Evolutionary conservation across 257 asterid species (phyloP).

Genomic region (Primulina tabacum): DNA sequence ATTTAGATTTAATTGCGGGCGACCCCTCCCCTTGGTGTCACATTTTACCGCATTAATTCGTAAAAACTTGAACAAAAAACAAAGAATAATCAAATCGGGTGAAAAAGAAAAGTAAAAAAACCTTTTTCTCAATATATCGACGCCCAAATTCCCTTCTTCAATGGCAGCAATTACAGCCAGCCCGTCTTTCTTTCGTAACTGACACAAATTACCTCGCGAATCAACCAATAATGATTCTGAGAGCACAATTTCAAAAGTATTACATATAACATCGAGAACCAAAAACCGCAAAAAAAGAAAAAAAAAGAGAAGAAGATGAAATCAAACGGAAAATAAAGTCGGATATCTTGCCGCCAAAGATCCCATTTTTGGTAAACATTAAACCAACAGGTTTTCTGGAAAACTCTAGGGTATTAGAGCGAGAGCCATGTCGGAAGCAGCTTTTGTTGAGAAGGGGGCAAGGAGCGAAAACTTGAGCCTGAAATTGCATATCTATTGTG

Average conservation of each 20-base stretch:
- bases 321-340: background rate
- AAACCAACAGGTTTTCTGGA: constrained; percentile 26
- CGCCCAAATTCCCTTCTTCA: constrained; percentile 30
- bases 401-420: constrained; percentile 28
- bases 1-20: no score
- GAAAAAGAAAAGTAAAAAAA: constrained; percentile 22
- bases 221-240: constrained; percentile 25
- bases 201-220: constrained; percentile 19
- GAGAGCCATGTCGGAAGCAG: constrained; percentile 18
- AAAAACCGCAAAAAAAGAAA: background rate
- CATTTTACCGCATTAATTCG: no score
- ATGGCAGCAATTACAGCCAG: constrained; percentile 32
- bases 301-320: background rate
- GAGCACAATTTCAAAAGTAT: constrained; percentile 5
- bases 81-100: background rate
- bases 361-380: constrained; percentile 19
- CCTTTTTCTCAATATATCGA: constrained; percentile 42
- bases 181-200: constrained; percentile 27
- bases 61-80: background rate
- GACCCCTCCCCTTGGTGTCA: no score
- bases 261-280: background rate
- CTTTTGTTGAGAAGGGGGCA: constrained; percentile 17
- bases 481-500: constrained; percentile 31
- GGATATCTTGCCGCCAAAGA: constrained; percentile 31
- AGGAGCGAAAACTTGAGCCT: constrained; percentile 32